Evolutionary conservation across 2,329 filamentous ascomycete species (phyloP), one percentile per base, ranked within the genome.

Genomic region (Xylariomycetidae sp.): DNA sequence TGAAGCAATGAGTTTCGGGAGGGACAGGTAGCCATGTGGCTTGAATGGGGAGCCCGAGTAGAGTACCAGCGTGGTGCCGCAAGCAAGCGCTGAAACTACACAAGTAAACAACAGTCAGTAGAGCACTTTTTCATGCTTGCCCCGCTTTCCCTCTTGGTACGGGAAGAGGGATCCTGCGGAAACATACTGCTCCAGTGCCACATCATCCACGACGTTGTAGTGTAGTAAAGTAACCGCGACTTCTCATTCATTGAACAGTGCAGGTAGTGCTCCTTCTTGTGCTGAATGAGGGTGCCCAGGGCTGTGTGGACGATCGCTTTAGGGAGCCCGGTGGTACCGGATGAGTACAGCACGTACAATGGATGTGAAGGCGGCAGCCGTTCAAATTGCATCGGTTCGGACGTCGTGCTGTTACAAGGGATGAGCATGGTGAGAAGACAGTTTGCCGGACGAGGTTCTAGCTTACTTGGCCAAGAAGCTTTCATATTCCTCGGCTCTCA

Each of bases 151-250:
- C n/a, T n/a, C n/a, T n/a, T n/a, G n/a, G n/a, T n/a, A n/a, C n/a
- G n/a, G n/a, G n/a, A n/a, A n/a, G n/a, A n/a, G n/a, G n/a, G n/a
- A n/a, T n/a, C n/a, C n/a, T n/a, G n/a, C n/a, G n/a, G n/a, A n/a
- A n/a, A n/a, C n/a, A n/a, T n/a, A n/a, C n/a, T n/a, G n/a, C 89
- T 80, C 89, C 90, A 96, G 58, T 96, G 90, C 88, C 89, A 95
- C 90, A 96, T 96, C 89, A 98, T 96, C 92, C 89, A 95, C 0
- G 87, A 93, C 9, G 83, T 88, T 4, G 89, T 95, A 1, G 88
- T 95, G 64, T 89, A 95, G 65, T 95, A 95, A 59, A 95, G 85
- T 53, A 95, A 71, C 14, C 82, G 74, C 25, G 88, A 85, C 2
- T 69, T 65, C 0, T 81, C 72, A 7, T 72, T 70, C 43, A 98